phyloP scores from a whole-genome alignment of 768 basidiomycete genomes.

The Lactifluus piperatus region DNA sequence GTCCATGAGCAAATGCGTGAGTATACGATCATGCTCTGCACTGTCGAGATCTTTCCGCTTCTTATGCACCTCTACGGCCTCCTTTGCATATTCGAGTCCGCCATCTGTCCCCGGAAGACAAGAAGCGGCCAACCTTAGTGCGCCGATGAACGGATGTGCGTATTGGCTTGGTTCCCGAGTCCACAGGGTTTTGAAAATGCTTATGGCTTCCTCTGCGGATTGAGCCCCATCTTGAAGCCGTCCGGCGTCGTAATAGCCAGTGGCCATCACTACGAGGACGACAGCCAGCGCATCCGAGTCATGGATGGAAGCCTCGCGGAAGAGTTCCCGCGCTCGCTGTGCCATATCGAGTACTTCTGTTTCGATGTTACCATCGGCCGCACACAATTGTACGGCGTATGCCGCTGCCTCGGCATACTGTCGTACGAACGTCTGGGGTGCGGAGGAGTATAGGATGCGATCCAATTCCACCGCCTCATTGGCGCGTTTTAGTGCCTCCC shows the following conservation, averaged over 20 bases:
- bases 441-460: conserved; percentile 1
- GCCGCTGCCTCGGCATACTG: conserved; percentile 13
- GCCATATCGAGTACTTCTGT: conserved; percentile 11
- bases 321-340: conserved; percentile 6
- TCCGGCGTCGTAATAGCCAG: background rate
- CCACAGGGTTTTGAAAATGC: background rate
- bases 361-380: background rate
- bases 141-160: background rate
- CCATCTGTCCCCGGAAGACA: background rate
- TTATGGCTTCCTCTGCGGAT: conserved; percentile 5
- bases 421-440: background rate
- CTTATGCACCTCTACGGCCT: conserved; percentile 10
- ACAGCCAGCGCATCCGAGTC: conserved; percentile 3
- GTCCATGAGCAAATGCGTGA: conserved; percentile 12
- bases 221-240: background rate
- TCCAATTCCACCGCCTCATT: background rate
- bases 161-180: background rate
- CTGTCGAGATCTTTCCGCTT: conserved; percentile 1
- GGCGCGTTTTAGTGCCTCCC: conserved; percentile 9
- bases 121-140: conserved; percentile 4
- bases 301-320: conserved; percentile 3
- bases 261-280: conserved; percentile 8
- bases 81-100: conserved; percentile 4
- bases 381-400: conserved; percentile 4
- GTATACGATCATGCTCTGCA: background rate